Evolutionary conservation across 805 yeast genomes (phyloP), one percentile per base, ranked within the genome.

Genomic region (Danielia reshetovae): DNA sequence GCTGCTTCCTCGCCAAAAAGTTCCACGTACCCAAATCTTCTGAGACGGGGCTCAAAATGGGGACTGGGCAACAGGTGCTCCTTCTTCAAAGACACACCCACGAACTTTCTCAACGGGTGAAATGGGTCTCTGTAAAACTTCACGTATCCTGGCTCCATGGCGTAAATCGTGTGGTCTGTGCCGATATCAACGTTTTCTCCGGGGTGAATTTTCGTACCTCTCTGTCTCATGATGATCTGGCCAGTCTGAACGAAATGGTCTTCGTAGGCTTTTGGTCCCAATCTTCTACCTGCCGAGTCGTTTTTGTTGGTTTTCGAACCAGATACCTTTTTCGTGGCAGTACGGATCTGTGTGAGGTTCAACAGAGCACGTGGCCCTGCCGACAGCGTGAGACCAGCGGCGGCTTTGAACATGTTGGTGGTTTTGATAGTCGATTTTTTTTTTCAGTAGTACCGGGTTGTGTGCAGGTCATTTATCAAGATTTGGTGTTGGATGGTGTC

Each of bases 301-400:
- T 83, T 82, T 78, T 84, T 89, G 47, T 84, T 85, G 12, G 96
- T 85, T 63, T 79, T 85, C n/a, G 97, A 87, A 49, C 97, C 96
- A 14, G 94, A 87, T 6, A 93, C 96, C 57, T 80, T 83, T 63
- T 93, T 93, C 11, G 96, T 87, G 18, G 98, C 96, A 14, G 79
- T 79, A 73, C 98, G 87, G 10, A 87, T 76, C 40, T 72, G 79
- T 26, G 34, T 46, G 35, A 46, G n/a, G n/a, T n/a, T n/a, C n/a
- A n/a, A n/a, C n/a, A n/a, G n/a, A n/a, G n/a, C n/a, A n/a, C n/a
- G n/a, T n/a, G n/a, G n/a, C n/a, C n/a, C n/a, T n/a, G n/a, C n/a
- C n/a, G n/a, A n/a, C n/a, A n/a, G n/a, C n/a, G n/a, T n/a, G n/a
- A n/a, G n/a, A n/a, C n/a, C n/a, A n/a, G n/a, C n/a, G n/a, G n/a